Evolutionary conservation across 495 filamentous ascomycete species (phyloP).

Genomic region (Penicillium tannophilum): DNA sequence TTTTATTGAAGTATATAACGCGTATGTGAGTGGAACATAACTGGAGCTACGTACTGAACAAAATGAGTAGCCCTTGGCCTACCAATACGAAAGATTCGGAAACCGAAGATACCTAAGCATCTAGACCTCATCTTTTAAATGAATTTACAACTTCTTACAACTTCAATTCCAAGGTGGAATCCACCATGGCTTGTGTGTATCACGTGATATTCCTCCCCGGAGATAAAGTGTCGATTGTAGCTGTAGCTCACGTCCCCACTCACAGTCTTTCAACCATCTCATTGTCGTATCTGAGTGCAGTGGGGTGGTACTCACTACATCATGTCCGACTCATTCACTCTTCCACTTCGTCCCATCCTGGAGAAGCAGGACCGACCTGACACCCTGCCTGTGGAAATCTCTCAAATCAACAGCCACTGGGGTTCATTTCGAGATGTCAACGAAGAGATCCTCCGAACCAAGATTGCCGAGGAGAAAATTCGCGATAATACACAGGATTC

Average conservation of each 20-base stretch:
- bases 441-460: constrained; percentile 60
- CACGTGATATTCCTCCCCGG: not conserved
- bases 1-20: too few relatives aligned
- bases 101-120: too few relatives aligned
- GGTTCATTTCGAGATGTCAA: constrained; percentile 73
- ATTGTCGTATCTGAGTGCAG: not conserved
- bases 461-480: constrained; percentile 56
- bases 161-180: not conserved
- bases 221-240: not conserved
- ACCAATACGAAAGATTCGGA: too few relatives aligned
- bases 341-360: constrained; percentile 67
- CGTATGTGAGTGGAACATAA: too few relatives aligned
- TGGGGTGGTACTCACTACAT: constrained; percentile 8
- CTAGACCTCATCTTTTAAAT: too few relatives aligned
- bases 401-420: constrained; percentile 71
- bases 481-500: constrained; percentile 39
- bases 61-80: not conserved
- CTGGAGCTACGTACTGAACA: not conserved
- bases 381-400: constrained; percentile 68
- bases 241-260: not conserved
- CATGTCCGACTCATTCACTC: constrained; percentile 52
- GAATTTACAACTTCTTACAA: not conserved
- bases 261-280: not conserved
- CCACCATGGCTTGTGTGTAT: not conserved
- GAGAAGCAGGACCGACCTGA: constrained; percentile 56